Evolutionary conservation across 2,329 filamentous ascomycete species (phyloP), one percentile per base, ranked within the genome.

Genomic region (Botrytis fabae): DNA sequence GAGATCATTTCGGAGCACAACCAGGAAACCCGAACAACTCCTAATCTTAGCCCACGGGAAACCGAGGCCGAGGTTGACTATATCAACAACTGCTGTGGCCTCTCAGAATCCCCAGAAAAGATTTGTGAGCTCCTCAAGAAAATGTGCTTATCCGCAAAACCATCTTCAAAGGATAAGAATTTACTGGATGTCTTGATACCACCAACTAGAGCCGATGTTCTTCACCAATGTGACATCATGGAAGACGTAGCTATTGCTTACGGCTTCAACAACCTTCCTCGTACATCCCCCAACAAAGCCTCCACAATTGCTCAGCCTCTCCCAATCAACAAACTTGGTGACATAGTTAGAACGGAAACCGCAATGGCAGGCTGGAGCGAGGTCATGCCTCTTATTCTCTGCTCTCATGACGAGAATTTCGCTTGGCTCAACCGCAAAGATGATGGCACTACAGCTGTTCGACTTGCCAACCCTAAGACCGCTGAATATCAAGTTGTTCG

Each of bases 401-500:
- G 96, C 87, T 97, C 94, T 63, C 94, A 98, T 82, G 95, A 98
- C 80, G 96, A 99, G 87, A 99, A 99, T 85, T 99, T 98, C 82
- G 91, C 88, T 74, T 98, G 93, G 92, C 86, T 99, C 69, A 97
- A 97, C 84, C 92, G 94, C 80, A 90, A 91, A 80, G 95, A 98
- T 78, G 93, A 97, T 79, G 93, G 93, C 76, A 91, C 88, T 73
- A 94, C 91, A 0, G 94, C 93, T 42, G 90, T 98, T 77, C 91
- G 90, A 78, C 91, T 98, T 59, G 93, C 93, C 76, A 98, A 98
- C 82, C 95, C 95, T 72, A 98, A 98, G 86, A 97, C 94, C 0
- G 87, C 90, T 40, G 95, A 98, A 81, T 98, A 97, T 83, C 95
- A 98, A 83, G 91, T 98, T 72, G 95, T 97, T 40, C 92, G 95